These are phyloP conservation scores for Akanthomyces dipterigenus DNA, from an alignment of 2,329 filamentous ascomycete species.

Conservation along the genomic window DNA sequence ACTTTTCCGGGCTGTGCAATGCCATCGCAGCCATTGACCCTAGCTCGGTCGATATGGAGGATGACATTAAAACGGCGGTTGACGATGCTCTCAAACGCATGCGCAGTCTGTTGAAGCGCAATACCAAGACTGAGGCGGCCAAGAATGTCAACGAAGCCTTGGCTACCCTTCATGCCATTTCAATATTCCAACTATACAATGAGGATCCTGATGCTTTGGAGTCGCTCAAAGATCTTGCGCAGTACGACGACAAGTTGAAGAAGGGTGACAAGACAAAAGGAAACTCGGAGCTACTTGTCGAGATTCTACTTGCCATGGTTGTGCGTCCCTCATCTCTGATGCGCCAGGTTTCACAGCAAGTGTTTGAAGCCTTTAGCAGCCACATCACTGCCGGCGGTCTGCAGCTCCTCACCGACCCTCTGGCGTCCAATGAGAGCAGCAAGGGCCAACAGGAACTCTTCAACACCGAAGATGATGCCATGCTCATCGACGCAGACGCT, in stretches of 20 bases:
- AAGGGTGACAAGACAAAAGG: conserved; percentile 46
- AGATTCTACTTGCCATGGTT: conserved; percentile 84
- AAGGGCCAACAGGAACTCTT: conserved; percentile 85
- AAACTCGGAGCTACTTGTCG: conserved; percentile 68
- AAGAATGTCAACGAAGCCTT: conserved; percentile 53
- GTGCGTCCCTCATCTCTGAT: conserved; percentile 79
- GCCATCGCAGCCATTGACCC: conserved; percentile 49
- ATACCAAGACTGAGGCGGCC: conserved; percentile 27
- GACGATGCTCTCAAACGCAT: conserved; percentile 46
- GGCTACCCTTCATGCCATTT: conserved; percentile 74
- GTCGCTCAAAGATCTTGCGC: conserved; percentile 73
- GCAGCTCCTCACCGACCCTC: conserved; percentile 57
- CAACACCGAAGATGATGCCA: conserved; percentile 56
- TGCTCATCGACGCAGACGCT: conserved; percentile 41
- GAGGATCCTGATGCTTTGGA: conserved; percentile 80
- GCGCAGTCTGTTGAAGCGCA: conserved; percentile 43
- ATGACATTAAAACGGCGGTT: conserved; percentile 45
- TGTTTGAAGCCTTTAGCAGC: conserved; percentile 75
- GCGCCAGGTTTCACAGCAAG: conserved; percentile 78
- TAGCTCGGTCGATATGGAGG: conserved; percentile 47
- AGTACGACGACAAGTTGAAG: conserved; percentile 63
- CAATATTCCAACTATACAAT: conserved; percentile 83
- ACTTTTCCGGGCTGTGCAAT: conserved; percentile 46
- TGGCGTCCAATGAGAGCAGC: conserved; percentile 72
- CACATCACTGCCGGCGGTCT: conserved; percentile 69